phyloP scores from a whole-genome alignment of 2,329 filamentous ascomycete genomes.

The Helminthosporium solani region DNA sequence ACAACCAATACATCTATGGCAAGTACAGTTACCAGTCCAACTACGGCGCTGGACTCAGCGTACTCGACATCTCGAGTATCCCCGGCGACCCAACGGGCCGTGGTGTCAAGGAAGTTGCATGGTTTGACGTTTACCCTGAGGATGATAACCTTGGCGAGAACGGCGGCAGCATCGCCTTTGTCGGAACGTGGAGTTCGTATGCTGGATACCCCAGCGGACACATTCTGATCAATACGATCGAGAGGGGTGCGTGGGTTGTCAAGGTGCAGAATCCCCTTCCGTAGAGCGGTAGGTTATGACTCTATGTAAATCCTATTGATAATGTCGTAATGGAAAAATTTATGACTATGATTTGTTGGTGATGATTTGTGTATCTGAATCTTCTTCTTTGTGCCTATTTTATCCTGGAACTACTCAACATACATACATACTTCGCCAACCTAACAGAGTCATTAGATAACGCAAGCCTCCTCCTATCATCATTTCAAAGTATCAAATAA shows the following conservation, averaged over 20 bases:
- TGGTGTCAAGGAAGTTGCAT: conserved; percentile 43
- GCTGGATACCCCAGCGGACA: conserved; percentile 38
- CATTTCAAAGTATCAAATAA: too few species aligned
- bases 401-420: too few species aligned
- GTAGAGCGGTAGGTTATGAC: too few species aligned
- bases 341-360: too few species aligned
- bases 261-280: conserved; percentile 22
- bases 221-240: conserved; percentile 42
- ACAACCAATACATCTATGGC: conserved; percentile 49
- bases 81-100: conserved; percentile 41
- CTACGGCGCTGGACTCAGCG: conserved; percentile 43
- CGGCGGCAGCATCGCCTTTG: conserved; percentile 42
- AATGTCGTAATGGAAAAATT: too few species aligned
- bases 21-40: conserved; percentile 46
- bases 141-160: conserved; percentile 35
- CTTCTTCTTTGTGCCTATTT: too few species aligned
- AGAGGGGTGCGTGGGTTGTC: conserved; percentile 40
- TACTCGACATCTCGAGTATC: conserved; percentile 44
- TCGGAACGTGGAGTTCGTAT: conserved; percentile 46
- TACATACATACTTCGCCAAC: too few species aligned
- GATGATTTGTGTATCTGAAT: too few species aligned
- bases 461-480: too few species aligned
- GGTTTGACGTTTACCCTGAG: conserved; percentile 47
- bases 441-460: too few species aligned
- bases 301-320: too few species aligned